Evolutionary conservation across 1,284 basidiomycete species (phyloP).

Genomic region (Athelia psychrophila): DNA sequence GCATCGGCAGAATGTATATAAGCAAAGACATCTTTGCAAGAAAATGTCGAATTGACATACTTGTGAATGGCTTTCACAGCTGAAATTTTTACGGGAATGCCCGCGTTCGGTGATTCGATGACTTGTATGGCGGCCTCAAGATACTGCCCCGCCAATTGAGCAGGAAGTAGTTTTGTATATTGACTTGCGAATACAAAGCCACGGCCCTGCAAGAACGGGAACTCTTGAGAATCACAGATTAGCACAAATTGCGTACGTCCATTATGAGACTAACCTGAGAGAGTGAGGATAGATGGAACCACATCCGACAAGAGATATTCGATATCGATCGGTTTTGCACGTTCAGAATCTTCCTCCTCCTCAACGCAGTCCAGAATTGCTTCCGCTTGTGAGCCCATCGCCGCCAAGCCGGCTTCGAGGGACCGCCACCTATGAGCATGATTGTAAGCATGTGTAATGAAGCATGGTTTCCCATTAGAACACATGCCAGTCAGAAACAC

Average conservation of each 20-base stretch:
- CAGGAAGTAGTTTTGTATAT: conserved; percentile 74
- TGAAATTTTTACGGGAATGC: conserved; percentile 88
- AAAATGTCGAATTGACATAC: conserved; percentile 39
- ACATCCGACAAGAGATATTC: conserved; percentile 74
- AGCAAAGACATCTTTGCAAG: not conserved
- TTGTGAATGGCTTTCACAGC: conserved; percentile 91
- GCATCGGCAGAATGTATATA: conserved; percentile 10
- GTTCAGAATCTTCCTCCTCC: conserved; percentile 65
- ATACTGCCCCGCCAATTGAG: conserved; percentile 77
- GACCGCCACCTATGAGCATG: conserved; percentile 74
- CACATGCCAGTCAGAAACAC: conserved; percentile 51
- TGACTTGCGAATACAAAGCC: conserved; percentile 95
- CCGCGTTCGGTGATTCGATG: conserved; percentile 69
- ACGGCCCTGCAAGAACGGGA: conserved; percentile 90
- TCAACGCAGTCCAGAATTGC: conserved; percentile 76
- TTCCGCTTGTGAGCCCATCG: conserved; percentile 83
- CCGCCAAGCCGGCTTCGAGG: conserved; percentile 81
- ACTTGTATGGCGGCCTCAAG: conserved; percentile 84
- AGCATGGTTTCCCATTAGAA: not conserved
- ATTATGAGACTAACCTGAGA: conserved; percentile 46
- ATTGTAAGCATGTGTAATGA: conserved; percentile 6
- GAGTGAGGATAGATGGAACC: conserved; percentile 73
- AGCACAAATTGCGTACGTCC: not conserved
- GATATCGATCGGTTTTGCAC: conserved; percentile 71
- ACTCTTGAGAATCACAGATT: conserved; percentile 43